Evolutionary conservation across 176 grass and related monocot genomes (phyloP).

Genomic region (Chrysopogon serrulatus): DNA sequence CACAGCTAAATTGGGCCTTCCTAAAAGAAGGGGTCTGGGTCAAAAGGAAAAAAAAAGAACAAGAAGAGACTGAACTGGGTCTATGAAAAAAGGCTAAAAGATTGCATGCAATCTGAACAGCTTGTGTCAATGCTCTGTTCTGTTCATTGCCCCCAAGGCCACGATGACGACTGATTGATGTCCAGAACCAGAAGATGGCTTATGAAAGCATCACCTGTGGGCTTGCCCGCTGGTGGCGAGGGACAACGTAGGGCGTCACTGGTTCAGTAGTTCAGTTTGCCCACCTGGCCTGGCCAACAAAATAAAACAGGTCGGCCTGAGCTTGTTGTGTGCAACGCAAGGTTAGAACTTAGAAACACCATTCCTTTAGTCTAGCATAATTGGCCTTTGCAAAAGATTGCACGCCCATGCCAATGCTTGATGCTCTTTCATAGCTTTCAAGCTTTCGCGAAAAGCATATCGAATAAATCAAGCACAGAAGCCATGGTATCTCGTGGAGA

Average conservation of each 20-base stretch:
- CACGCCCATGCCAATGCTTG: constrained; percentile 1
- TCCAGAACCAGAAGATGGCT: neutral
- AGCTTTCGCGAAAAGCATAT: constrained; percentile 22
- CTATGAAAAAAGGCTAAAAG: too few species aligned
- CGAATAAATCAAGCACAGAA: constrained; percentile 19
- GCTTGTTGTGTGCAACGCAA: neutral
- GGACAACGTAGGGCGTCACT: too few species aligned
- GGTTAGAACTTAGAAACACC: neutral
- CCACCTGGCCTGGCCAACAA: too few species aligned
- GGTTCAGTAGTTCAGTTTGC: too few species aligned
- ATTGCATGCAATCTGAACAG: too few species aligned
- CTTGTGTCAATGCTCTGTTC: too few species aligned
- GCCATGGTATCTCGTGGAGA: neutral
- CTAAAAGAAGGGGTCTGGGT: too few species aligned
- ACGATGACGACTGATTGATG: neutral
- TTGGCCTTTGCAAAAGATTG: constrained; percentile 24
- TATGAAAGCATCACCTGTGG: neutral
- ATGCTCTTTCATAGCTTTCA: constrained; percentile 33
- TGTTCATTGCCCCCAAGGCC: neutral
- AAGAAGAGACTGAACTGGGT: too few species aligned
- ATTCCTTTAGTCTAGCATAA: neutral
- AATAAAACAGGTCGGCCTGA: too few species aligned
- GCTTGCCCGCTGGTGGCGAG: too few species aligned
- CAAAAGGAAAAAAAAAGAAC: too few species aligned
- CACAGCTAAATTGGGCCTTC: too few species aligned